Evolutionary conservation across 163 green algal species (phyloP).

Genomic region (Chlamydomonas reinhardtii): DNA sequence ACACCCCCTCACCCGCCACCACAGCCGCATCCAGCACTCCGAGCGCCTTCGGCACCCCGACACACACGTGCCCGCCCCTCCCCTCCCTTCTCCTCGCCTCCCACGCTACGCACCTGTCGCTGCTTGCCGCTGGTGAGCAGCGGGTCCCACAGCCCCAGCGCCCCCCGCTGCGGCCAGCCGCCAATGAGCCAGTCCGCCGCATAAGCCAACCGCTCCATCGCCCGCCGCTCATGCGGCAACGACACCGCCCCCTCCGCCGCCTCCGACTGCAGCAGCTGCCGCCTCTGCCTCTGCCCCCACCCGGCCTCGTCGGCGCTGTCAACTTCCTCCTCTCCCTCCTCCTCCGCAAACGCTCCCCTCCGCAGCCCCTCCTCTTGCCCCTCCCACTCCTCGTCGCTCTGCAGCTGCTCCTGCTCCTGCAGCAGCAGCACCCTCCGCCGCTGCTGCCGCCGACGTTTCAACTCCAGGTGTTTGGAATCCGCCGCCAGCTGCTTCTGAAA

Average conservation of each 20-base stretch:
- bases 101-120: not conserved
- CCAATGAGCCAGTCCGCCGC: conserved; percentile 39
- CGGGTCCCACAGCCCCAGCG: conserved; percentile 36
- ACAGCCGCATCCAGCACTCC: too few species aligned
- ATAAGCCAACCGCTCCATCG: conserved; percentile 31
- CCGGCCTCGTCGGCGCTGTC: not conserved
- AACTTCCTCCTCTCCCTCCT: not conserved
- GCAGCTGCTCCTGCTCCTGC: too few species aligned
- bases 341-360: too few species aligned
- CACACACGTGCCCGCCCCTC: too few species aligned
- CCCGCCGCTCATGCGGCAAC: not conserved
- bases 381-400: not conserved
- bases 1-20: too few species aligned
- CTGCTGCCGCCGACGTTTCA: too few species aligned
- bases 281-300: not conserved
- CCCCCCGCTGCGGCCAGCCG: conserved; percentile 30
- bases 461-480: not conserved
- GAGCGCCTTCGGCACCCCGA: too few species aligned
- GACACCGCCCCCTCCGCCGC: not conserved
- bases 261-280: not conserved
- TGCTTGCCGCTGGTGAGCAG: conserved; percentile 6
- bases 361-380: not conserved
- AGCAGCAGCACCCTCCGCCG: not conserved
- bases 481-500: conserved; percentile 6
- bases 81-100: too few species aligned